Percentiles rank a stretch among this genome's conserved stretches.
These are phyloP conservation scores for Teratosphaeria gauchensis DNA, from an alignment of 2,329 filamentous ascomycete genomes.

Conservation along the genomic window DNA sequence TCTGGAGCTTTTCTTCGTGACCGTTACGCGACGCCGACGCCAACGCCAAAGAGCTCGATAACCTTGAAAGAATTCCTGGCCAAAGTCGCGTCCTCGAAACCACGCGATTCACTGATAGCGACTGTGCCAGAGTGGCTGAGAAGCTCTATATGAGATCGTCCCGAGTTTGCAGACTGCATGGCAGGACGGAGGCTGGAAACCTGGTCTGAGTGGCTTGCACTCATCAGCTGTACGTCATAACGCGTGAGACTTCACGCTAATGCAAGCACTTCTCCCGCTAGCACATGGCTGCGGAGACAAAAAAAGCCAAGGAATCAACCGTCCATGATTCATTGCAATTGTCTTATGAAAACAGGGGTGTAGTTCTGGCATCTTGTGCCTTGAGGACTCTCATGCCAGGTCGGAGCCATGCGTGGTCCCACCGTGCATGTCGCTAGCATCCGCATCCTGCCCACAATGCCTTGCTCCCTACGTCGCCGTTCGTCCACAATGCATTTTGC, in stretches of 20 bases:
- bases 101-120: background rate
- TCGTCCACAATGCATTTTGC: too few relatives aligned
- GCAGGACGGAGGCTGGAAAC: background rate
- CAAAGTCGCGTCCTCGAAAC: background rate
- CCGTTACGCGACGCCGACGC: conserved; percentile 3
- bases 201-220: background rate
- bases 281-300: background rate
- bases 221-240: background rate
- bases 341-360: background rate
- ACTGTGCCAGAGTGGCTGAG: background rate
- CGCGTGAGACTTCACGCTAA: background rate
- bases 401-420: background rate
- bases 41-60: background rate
- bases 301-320: background rate
- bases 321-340: background rate
- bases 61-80: background rate
- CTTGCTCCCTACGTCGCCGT: background rate
- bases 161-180: conserved; percentile 1
- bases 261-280: background rate
- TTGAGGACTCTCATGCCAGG: background rate
- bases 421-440: background rate
- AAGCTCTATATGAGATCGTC: background rate
- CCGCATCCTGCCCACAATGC: background rate
- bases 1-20: background rate
- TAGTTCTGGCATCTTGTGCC: background rate